Evolutionary conservation across 2,329 filamentous ascomycete species (phyloP), one percentile per base, ranked within the genome.

Genomic region (Septoria petroselini): DNA sequence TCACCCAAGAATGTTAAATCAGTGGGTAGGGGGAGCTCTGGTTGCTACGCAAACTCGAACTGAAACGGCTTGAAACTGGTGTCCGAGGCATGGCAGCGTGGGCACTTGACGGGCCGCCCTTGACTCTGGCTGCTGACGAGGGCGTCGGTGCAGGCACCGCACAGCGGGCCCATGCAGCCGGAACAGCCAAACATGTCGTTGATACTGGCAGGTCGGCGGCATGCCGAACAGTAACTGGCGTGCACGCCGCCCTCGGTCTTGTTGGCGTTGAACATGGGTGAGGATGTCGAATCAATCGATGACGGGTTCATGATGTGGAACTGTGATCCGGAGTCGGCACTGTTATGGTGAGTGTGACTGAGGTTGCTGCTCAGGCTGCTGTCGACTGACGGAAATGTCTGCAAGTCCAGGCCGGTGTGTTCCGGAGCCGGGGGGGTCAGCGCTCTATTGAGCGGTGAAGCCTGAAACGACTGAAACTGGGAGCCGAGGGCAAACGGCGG

Each of bases 91-190:
- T 84, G 84, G 41, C 88, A 93, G 58, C 84, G 79, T 50, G 88
- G 87, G 71, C 88, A 93, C 66, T 86, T 68, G 35, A 71, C 87
- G 62, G 85, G 80, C 54, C 85, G 73, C 9, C 86, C 85, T 42
- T 85, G 65, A 25, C 65, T 83, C 66, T 89, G 85, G 66, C 89
- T 86, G 60, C 80, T 81, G 70, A 88, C 83, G 48, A 91, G 75
- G 27, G 88, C 82, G 62, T 90, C 85, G 50, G 96, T 89, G 63
- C 91, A 97, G 52, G 89, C 83, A 57, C 85, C 82, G 69, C 93
- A 97, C 41, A 97, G 79, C 12, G 91, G 91, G 67, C 89, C 95
- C 57, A 97, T 95, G 68, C 93, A 97, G 69, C 96, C 91, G 1
- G 91, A 95, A 68, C 91, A 97, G 17, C 91, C 91, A 65, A 90